Conservation (phyloP, 768 basidiomycete species). For the Boletus sp. region DNA sequence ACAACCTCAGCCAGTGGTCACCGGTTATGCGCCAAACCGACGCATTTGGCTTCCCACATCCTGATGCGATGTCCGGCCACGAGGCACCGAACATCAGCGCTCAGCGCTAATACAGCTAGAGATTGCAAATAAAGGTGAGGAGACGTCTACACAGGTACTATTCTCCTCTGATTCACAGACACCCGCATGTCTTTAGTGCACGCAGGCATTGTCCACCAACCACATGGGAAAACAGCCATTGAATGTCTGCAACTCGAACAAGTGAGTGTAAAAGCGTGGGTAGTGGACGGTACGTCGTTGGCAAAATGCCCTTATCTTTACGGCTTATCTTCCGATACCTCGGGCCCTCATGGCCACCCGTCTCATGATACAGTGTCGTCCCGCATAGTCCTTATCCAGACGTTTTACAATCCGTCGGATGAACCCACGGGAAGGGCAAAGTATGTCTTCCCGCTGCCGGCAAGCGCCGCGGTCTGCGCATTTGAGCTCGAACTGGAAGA, state of each 20-base stretch:
- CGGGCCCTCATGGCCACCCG: background rate
- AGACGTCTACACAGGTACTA: background rate
- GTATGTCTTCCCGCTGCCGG: constrained; percentile 60
- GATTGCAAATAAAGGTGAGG: constrained; percentile 14
- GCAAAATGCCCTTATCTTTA: background rate
- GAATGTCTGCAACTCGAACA: constrained; percentile 40
- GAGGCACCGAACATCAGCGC: constrained; percentile 1
- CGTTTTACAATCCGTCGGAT: constrained; percentile 38
- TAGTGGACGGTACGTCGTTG: constrained; percentile 40
- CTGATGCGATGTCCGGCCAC: background rate
- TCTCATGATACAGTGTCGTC: constrained; percentile 37
- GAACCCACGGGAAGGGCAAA: constrained; percentile 42
- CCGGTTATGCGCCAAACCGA: background rate
- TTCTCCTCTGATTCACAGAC: background rate
- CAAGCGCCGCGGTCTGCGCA: constrained; percentile 49
- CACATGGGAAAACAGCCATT: constrained; percentile 17
- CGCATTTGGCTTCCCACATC: constrained; percentile 2
- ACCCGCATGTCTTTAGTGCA: constrained; percentile 14
- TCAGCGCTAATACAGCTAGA: constrained; percentile 3
- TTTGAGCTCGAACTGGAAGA: constrained; percentile 49
- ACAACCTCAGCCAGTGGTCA: no score
- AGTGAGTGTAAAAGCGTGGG: constrained; percentile 37
- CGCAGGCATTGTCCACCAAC: constrained; percentile 33
- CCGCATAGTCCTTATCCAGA: constrained; percentile 39
- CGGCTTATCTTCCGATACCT: background rate